Conservation (phyloP, 495 filamentous ascomycete genomes). For the Podospora pseudoanserina region DNA sequence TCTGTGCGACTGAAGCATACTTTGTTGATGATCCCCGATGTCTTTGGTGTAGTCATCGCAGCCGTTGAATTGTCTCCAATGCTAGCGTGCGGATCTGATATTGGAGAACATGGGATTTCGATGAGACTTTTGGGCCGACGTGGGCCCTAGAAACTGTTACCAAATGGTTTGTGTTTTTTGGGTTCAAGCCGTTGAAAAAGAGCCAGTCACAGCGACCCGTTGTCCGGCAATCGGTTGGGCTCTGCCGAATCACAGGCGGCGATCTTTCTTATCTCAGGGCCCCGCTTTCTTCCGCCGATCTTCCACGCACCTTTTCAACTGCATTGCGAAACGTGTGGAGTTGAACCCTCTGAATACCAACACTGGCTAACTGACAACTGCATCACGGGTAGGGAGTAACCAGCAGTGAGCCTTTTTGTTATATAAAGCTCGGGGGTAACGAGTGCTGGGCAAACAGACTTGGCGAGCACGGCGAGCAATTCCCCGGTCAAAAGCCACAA, state of each 20-base stretch:
- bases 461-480: background rate
- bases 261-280: conserved; percentile 19
- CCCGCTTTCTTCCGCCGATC: conserved; percentile 16
- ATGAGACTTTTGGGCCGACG: background rate
- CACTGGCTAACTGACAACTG: background rate
- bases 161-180: conserved; percentile 22
- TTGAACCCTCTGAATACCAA: background rate
- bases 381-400: background rate
- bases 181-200: conserved; percentile 9
- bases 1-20: background rate
- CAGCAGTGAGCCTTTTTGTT: background rate
- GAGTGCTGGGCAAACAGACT: background rate
- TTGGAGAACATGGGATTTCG: conserved; percentile 5
- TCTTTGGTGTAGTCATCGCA: background rate
- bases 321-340: conserved; percentile 11
- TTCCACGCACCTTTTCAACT: conserved; percentile 13
- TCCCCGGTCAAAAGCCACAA: background rate
- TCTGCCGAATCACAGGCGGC: conserved; percentile 13
- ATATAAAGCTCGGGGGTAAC: conserved; percentile 8
- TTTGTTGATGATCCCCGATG: background rate
- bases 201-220: conserved; percentile 3
- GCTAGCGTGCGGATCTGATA: background rate
- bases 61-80: background rate
- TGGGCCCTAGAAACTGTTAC: conserved; percentile 20
- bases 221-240: background rate